phyloP scores from a whole-genome alignment of 1,284 basidiomycete species.

The Moniliella sp. region DNA sequence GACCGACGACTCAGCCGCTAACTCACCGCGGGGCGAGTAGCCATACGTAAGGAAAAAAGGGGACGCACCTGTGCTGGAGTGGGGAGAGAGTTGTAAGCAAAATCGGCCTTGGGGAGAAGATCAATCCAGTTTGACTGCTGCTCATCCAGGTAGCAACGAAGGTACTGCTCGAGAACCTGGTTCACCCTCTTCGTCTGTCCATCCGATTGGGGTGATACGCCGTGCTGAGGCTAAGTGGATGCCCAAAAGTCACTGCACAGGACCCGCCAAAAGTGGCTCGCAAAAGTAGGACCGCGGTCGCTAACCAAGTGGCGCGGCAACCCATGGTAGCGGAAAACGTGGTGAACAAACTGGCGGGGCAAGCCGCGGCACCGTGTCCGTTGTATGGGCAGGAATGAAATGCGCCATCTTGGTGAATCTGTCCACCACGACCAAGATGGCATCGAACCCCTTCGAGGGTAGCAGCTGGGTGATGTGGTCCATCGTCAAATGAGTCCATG shows the following conservation, averaged over 20 bases:
- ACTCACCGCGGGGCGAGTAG: too few relatives aligned
- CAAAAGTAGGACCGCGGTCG: slow-evolving; percentile 34
- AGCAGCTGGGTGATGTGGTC: slow-evolving; percentile 38
- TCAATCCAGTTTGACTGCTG: slow-evolving; percentile 6
- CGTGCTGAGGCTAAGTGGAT: slow-evolving; percentile 25
- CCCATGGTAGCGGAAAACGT: slow-evolving; percentile 33
- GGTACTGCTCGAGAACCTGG: slow-evolving; percentile 33
- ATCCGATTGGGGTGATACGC: slow-evolving; percentile 33
- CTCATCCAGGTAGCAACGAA: slow-evolving; percentile 10
- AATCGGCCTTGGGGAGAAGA: slow-evolving; percentile 3
- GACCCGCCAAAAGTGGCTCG: slow-evolving; percentile 25
- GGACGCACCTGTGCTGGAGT: neutral
- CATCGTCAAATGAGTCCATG: slow-evolving; percentile 37
- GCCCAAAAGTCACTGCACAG: slow-evolving; percentile 9
- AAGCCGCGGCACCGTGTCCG: slow-evolving; percentile 17
- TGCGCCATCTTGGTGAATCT: slow-evolving; percentile 32
- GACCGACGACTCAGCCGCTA: too few relatives aligned
- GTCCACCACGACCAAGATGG: slow-evolving; percentile 36
- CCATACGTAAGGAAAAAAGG: slow-evolving; percentile 3
- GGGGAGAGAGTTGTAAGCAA: slow-evolving; percentile 2
- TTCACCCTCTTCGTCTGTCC: slow-evolving; percentile 38
- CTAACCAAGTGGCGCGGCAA: slow-evolving; percentile 33
- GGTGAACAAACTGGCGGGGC: slow-evolving; percentile 16
- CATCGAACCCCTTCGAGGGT: slow-evolving; percentile 27
- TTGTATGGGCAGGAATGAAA: slow-evolving; percentile 41